These are phyloP conservation scores for Kwoniella shivajii DNA, from an alignment of 1,284 basidiomycete genomes.

Conservation along the genomic window DNA sequence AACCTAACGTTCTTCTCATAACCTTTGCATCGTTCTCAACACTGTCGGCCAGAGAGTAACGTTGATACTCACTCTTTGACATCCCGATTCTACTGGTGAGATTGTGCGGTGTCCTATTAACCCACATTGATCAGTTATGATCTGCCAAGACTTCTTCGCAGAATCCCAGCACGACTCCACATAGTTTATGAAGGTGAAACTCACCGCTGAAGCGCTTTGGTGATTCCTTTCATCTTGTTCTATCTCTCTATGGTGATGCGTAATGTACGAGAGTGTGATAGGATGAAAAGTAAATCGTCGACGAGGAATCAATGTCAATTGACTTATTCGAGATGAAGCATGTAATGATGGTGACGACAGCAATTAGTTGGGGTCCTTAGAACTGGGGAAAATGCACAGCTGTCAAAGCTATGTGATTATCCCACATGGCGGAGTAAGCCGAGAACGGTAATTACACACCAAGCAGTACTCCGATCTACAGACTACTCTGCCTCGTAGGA, in stretches of 20 bases:
- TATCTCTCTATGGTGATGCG: not conserved
- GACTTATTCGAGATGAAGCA: too few relatives aligned
- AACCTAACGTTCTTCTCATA: too few relatives aligned
- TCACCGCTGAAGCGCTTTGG: slow-evolving; percentile 32
- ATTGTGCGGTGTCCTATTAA: slow-evolving; percentile 74
- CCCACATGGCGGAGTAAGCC: too few relatives aligned
- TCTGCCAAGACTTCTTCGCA: slow-evolving; percentile 6
- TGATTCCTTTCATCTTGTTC: slow-evolving; percentile 73
- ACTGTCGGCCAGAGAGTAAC: too few relatives aligned
- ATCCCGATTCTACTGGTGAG: slow-evolving; percentile 82
- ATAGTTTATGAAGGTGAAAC: not conserved
- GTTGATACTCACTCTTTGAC: slow-evolving; percentile 73
- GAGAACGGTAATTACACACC: too few relatives aligned
- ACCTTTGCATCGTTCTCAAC: too few relatives aligned
- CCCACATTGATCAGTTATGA: not conserved
- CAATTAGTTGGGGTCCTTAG: not conserved
- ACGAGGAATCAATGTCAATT: too few relatives aligned
- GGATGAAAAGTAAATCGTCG: not conserved
- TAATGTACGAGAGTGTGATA: not conserved
- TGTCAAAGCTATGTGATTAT: too few relatives aligned
- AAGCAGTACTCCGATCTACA: too few relatives aligned
- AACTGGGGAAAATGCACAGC: too few relatives aligned
- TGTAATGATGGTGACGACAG: slow-evolving; percentile 1
- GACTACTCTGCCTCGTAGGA: too few relatives aligned
- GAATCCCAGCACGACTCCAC: not conserved